phyloP scores from a whole-genome alignment of 1,139 yeast genomes.

The Debaryomyces fabryi region DNA sequence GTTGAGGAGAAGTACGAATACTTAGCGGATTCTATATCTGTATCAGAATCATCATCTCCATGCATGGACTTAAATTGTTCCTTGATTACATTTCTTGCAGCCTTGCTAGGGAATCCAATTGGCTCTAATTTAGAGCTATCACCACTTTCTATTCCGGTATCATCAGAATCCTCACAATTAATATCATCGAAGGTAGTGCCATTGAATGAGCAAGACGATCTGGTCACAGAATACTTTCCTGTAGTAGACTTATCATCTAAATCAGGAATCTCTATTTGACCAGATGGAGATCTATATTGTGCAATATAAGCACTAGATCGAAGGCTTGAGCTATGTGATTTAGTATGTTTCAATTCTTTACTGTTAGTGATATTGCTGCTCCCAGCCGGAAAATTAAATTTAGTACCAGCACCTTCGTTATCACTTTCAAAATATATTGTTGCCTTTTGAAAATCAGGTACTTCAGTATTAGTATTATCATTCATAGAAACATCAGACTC shows the following conservation, averaged over 20 bases:
- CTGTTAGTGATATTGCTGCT: slow-evolving; percentile 37
- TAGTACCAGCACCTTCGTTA: slow-evolving; percentile 38
- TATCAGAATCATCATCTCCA: slow-evolving; percentile 34
- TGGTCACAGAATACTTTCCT: slow-evolving; percentile 25
- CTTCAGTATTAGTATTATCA: slow-evolving; percentile 2
- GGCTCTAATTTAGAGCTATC: slow-evolving; percentile 28
- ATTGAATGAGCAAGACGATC: slow-evolving; percentile 25
- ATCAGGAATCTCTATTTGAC: slow-evolving; percentile 51
- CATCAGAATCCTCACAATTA: slow-evolving; percentile 21
- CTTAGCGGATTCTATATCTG: slow-evolving; percentile 27
- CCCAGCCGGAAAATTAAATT: slow-evolving; percentile 45
- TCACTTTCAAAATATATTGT: slow-evolving; percentile 19
- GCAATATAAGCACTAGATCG: slow-evolving; percentile 23
- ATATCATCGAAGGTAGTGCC: slow-evolving; percentile 37
- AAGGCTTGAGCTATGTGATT: slow-evolving; percentile 17
- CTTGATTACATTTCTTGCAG: slow-evolving; percentile 31
- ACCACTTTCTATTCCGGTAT: slow-evolving; percentile 1
- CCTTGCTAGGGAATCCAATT: slow-evolving; percentile 38
- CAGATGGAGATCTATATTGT: slow-evolving; percentile 32
- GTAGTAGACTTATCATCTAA: slow-evolving; percentile 27
- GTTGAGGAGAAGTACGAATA: slow-evolving; percentile 15
- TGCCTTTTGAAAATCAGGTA: not conserved
- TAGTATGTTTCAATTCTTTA: slow-evolving; percentile 22
- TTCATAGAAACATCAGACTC: not conserved
- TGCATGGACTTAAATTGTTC: slow-evolving; percentile 30